Evolutionary conservation across 176 grass and related monocot species (phyloP).

Genomic region (Rhipidocladum racemiflorum): DNA sequence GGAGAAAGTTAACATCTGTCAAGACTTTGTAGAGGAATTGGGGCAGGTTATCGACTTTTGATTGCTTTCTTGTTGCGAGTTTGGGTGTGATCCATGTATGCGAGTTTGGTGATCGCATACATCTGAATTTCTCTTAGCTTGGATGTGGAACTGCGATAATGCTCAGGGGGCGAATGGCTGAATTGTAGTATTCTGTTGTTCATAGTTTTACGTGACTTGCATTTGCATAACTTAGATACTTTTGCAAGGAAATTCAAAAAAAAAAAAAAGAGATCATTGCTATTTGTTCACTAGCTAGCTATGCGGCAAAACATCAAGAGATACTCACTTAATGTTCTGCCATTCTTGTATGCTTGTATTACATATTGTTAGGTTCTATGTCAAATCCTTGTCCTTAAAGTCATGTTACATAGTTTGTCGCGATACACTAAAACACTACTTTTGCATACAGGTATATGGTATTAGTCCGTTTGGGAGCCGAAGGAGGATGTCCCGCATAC

Average conservation of each 20-base stretch:
- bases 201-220: background rate
- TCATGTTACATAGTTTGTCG: background rate
- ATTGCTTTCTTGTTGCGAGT: background rate
- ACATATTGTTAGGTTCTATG: background rate
- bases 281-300: background rate
- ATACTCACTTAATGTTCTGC: background rate
- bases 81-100: background rate
- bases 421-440: conserved; percentile 12
- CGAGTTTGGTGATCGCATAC: background rate
- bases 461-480: background rate
- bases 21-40: background rate
- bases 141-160: background rate
- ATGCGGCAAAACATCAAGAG: background rate
- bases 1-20: background rate
- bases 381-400: background rate
- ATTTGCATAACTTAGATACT: background rate
- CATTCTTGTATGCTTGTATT: background rate
- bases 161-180: background rate
- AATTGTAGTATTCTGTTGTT: background rate
- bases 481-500: background rate
- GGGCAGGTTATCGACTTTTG: background rate
- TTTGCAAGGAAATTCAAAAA: background rate
- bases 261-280: background rate
- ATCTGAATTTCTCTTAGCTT: background rate
- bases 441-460: conserved; percentile 35